These are phyloP conservation scores for Termitomyces sp. DNA, from an alignment of 768 basidiomycete genomes.

Conservation along the genomic window DNA sequence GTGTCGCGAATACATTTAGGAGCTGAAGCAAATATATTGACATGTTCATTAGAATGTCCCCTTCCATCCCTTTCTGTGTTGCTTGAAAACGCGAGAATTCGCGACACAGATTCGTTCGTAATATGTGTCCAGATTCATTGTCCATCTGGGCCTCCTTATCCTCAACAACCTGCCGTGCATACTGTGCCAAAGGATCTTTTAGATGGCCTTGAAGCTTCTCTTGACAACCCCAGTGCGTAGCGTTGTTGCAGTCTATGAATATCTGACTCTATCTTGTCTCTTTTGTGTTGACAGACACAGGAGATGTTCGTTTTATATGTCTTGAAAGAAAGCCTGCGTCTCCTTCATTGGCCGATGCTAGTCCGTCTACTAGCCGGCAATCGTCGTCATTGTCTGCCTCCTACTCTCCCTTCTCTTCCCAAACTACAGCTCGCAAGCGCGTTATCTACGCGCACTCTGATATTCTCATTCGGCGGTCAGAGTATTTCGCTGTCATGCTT, in stretches of 20 bases:
- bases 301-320: conserved; percentile 74
- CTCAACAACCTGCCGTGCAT: conserved; percentile 60
- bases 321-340: conserved; percentile 41
- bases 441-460: conserved; percentile 77
- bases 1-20: conserved; percentile 11
- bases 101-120: conserved; percentile 61
- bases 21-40: not conserved
- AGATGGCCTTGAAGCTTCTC: conserved; percentile 61
- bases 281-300: conserved; percentile 43
- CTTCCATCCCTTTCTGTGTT: conserved; percentile 59
- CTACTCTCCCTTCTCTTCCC: conserved; percentile 34
- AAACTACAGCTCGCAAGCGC: conserved; percentile 60
- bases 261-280: not conserved
- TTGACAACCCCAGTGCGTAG: conserved; percentile 65
- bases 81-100: conserved; percentile 53
- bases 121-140: conserved; percentile 74
- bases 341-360: conserved; percentile 20
- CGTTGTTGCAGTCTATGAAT: not conserved
- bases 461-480: conserved; percentile 67
- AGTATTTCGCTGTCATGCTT: conserved; percentile 76
- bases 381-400: conserved; percentile 40
- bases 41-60: conserved; percentile 42
- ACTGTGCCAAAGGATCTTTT: conserved; percentile 64
- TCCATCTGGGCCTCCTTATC: conserved; percentile 51
- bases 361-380: conserved; percentile 26